A percentile compares a stretch with the other conserved stretches of the same genome.
Conservation (phyloP, 495 filamentous ascomycete species). For the Poronia punctata region DNA sequence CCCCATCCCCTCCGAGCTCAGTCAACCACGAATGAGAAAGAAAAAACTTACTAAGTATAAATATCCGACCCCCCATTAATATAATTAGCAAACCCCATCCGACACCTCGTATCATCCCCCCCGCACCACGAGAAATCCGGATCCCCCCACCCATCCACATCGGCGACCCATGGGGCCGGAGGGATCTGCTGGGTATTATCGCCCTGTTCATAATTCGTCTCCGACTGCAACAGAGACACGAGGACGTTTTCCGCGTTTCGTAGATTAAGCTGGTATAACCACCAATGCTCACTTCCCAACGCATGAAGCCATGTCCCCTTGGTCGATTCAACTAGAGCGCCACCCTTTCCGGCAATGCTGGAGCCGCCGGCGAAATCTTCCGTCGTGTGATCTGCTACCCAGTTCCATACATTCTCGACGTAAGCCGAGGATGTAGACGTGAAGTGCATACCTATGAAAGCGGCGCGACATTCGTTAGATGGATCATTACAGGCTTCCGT, state of each 20-base stretch:
- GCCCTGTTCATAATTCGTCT: slow-evolving; percentile 85
- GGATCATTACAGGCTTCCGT: slow-evolving; percentile 33
- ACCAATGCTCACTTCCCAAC: slow-evolving; percentile 66
- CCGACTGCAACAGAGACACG: slow-evolving; percentile 74
- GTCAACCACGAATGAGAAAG: too few relatives aligned
- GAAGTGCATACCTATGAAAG: slow-evolving; percentile 61
- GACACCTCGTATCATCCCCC: slow-evolving; percentile 33
- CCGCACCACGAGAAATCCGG: slow-evolving; percentile 47
- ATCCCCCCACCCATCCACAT: slow-evolving; percentile 39
- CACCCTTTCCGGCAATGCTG: slow-evolving; percentile 33
- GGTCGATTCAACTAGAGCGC: slow-evolving; percentile 52
- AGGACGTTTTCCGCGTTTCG: slow-evolving; percentile 66
- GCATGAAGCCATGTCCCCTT: slow-evolving; percentile 60
- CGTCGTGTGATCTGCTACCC: slow-evolving; percentile 68
- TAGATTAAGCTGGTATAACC: slow-evolving; percentile 71
- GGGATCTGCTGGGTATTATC: slow-evolving; percentile 52
- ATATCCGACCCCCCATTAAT: slow-evolving; percentile 53
- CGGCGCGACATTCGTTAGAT: slow-evolving; percentile 45
- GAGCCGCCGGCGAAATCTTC: slow-evolving; percentile 47
- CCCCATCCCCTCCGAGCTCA: too few relatives aligned
- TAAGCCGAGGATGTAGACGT: slow-evolving; percentile 51
- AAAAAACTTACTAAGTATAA: too few relatives aligned
- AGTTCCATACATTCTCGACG: slow-evolving; percentile 64
- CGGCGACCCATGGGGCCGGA: slow-evolving; percentile 44
- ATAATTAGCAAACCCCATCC: slow-evolving; percentile 49